phyloP scores from a whole-genome alignment of 768 basidiomycete species.

The Tulasnella sp. region DNA sequence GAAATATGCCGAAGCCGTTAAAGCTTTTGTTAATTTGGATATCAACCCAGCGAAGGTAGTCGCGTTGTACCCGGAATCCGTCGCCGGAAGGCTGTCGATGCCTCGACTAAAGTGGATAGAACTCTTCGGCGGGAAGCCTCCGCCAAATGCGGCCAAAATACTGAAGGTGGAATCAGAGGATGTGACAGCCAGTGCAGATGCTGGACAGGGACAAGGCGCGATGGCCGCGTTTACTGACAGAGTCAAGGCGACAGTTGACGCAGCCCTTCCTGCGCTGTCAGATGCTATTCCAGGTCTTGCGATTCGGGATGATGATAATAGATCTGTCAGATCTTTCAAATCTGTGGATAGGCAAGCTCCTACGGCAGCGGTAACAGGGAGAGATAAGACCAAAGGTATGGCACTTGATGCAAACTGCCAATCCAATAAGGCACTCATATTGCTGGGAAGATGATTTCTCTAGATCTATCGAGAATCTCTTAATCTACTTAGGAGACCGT shows the following conservation, averaged over 20 bases:
- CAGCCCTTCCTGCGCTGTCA: conserved; percentile 32
- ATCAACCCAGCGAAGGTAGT: conserved; percentile 91
- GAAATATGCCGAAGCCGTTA: conserved; percentile 67
- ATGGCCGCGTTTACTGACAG: conserved; percentile 37
- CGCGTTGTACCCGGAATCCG: conserved; percentile 69
- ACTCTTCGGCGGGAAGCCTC: conserved; percentile 65
- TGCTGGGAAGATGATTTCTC: conserved; percentile 42
- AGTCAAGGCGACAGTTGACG: conserved; percentile 46
- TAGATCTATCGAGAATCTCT: conserved; percentile 75
- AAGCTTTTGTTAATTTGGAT: conserved; percentile 78
- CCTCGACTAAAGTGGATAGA: conserved; percentile 64
- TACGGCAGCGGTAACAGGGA: conserved; percentile 25
- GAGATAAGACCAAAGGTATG: conserved; percentile 24
- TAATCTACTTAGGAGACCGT: conserved; percentile 79
- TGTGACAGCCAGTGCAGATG: conserved; percentile 22
- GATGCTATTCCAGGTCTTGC: conserved; percentile 16
- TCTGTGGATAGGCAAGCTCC: background rate
- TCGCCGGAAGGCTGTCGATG: conserved; percentile 68
- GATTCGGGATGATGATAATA: conserved; percentile 45
- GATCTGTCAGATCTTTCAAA: conserved; percentile 33
- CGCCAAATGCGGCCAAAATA: conserved; percentile 22
- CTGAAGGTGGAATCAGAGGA: conserved; percentile 25
- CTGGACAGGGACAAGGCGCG: conserved; percentile 19
- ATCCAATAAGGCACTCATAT: background rate
- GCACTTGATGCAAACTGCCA: background rate